Base-by-base conservation (phyloP, 1,284 basidiomycete genomes). In the Pisolithus thermaeus region DNA sequence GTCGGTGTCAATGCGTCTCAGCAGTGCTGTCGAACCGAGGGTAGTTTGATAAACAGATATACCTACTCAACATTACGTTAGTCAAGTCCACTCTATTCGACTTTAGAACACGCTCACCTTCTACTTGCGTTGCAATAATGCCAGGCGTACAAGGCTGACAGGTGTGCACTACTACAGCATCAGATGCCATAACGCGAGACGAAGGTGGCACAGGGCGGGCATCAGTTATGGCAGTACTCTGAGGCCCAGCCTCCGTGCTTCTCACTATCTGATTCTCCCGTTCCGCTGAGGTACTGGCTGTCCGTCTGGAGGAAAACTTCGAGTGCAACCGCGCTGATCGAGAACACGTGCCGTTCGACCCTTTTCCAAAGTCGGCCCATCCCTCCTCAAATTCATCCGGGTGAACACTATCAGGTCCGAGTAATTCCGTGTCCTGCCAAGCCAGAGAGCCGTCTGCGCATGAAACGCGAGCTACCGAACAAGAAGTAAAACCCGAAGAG, bases 1-100 rank as follows among this genome's bases (percentile, higher is more conserved):
- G 60, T 84, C 82, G 25, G 83, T 83, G 67, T 87, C 84, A 49
- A 86, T 79, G 51, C 85, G 78, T 58, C 84, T 80, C 54, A 86
- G 68, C 44, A 87, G 69, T 32, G 73, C 67, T 40, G 71, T 71
- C 12, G 74, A 65, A 41, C 76, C 80, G 7, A 87, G 71, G 49
- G 68, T 72, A 64, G 80, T 83, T 62, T 82, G 83, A 65, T 85
- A 87, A 45, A 87, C 83, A 43, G 81, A 76, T 53, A 87, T 81
- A 56, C 81, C 84, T 87, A 52, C 22, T 38, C 28, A 54, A 52
- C 20, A 40, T 28, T 46, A 23, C 11, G 32, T 67, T 25, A 67
- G 48, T 18, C 46, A 25, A 22, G 37, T 6, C 32, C 20, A 27
- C 20, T 37, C 45, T 3, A 27, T 47, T 20, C 6, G 16, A 18